Conservation (phyloP, 352 stramenopile genomes). For the Phytopythium litorale region DNA sequence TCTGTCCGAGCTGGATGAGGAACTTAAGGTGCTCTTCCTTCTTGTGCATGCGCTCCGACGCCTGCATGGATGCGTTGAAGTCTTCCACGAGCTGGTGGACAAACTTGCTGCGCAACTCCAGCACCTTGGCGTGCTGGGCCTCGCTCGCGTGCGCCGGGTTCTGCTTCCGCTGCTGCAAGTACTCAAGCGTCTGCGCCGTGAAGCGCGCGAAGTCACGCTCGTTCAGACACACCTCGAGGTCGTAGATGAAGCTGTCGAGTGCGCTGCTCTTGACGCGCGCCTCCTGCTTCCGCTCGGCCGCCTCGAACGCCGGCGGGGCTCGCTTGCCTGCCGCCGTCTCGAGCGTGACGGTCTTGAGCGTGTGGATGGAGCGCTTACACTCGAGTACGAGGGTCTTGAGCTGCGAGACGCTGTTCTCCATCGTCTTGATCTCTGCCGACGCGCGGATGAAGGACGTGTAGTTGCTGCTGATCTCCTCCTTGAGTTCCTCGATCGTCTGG, state of each 20-base stretch:
- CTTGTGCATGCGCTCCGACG: slow-evolving; percentile 78
- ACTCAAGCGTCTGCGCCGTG: slow-evolving; percentile 43
- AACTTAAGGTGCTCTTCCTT: slow-evolving; percentile 76
- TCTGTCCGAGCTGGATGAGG: slow-evolving; percentile 68
- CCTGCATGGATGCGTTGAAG: slow-evolving; percentile 75
- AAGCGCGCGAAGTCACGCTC: slow-evolving; percentile 68
- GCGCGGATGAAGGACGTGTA: slow-evolving; percentile 79
- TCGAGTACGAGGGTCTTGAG: slow-evolving; percentile 72
- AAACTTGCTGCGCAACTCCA: slow-evolving; percentile 53
- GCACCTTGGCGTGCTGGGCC: slow-evolving; percentile 43
- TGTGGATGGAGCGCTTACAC: slow-evolving; percentile 64
- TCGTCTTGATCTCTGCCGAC: slow-evolving; percentile 70
- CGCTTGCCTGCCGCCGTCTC: slow-evolving; percentile 35
- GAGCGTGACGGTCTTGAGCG: slow-evolving; percentile 45
- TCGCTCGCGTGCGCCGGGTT: slow-evolving; percentile 31
- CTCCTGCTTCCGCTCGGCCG: slow-evolving; percentile 42
- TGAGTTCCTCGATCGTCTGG: slow-evolving; percentile 79
- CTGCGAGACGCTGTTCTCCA: slow-evolving; percentile 84
- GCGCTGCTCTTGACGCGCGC: slow-evolving; percentile 42
- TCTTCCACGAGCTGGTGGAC: slow-evolving; percentile 60
- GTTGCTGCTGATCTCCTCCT: slow-evolving; percentile 79
- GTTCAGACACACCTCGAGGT: slow-evolving; percentile 64
- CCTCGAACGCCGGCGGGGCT: slow-evolving; percentile 27
- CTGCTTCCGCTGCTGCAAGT: slow-evolving; percentile 40
- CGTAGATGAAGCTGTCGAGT: slow-evolving; percentile 57